Percentiles rank a stretch among this genome's conserved stretches.
These are phyloP conservation scores for Sphagnum contortum DNA, from an alignment of 225 moss, liverwort and hornwort genomes.

Conservation along the genomic window DNA sequence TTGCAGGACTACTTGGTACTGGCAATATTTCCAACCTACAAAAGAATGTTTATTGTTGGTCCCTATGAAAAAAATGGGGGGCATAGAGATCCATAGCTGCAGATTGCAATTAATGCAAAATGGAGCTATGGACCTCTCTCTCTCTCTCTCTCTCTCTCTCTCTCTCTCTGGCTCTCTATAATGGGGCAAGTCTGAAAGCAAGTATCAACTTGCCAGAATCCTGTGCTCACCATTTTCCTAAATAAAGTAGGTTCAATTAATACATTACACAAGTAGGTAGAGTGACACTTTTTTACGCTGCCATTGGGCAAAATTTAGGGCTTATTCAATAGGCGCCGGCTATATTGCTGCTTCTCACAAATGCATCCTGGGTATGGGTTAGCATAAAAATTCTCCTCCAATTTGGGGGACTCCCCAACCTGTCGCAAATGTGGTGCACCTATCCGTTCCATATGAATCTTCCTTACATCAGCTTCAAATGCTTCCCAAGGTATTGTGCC, in stretches of 20 bases:
- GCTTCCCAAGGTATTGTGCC: slow-evolving; percentile 31
- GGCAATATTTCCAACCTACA: too few relatives aligned
- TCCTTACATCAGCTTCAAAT: slow-evolving; percentile 37
- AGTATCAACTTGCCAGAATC: not conserved
- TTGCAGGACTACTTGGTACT: too few relatives aligned
- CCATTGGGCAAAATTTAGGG: slow-evolving; percentile 1
- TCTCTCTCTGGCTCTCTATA: not conserved
- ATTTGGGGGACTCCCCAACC: slow-evolving; percentile 40
- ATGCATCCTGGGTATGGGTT: slow-evolving; percentile 70
- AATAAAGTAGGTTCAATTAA: not conserved
- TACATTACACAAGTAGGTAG: slow-evolving; percentile 1
- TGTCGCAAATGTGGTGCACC: slow-evolving; percentile 46
- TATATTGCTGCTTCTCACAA: slow-evolving; percentile 35
- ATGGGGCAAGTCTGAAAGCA: not conserved
- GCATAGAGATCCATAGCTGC: slow-evolving; percentile 18
- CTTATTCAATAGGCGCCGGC: slow-evolving; percentile 33
- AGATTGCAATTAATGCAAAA: slow-evolving; percentile 20
- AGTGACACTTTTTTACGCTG: not conserved
- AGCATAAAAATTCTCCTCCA: slow-evolving; percentile 72
- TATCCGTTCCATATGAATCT: slow-evolving; percentile 30
- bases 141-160: not conserved
- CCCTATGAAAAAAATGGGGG: slow-evolving; percentile 4
- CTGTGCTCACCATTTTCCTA: slow-evolving; percentile 4
- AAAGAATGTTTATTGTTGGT: not conserved
- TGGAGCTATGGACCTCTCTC: slow-evolving; percentile 19